phyloP scores from a whole-genome alignment of 2,329 filamentous ascomycete species.

The Dryadomyces quercus-mongolicae region DNA sequence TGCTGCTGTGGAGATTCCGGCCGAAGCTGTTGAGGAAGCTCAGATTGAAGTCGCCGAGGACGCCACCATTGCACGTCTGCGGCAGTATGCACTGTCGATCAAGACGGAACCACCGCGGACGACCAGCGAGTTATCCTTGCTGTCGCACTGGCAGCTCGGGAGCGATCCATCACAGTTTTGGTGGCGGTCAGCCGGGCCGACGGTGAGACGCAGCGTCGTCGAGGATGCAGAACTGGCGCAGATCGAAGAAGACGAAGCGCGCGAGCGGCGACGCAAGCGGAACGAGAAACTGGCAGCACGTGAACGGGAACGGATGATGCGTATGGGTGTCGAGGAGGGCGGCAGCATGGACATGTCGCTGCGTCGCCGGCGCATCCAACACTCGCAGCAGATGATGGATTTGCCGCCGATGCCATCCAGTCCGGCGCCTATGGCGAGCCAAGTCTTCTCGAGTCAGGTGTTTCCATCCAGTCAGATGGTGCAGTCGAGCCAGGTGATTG shows the following conservation, averaged over 20 bases:
- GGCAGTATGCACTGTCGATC: constrained; percentile 21
- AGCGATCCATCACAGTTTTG: constrained; percentile 20
- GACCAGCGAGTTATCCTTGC: constrained; percentile 15
- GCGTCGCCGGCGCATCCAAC: constrained; percentile 6
- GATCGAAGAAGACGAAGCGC: constrained; percentile 10
- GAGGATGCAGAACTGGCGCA: constrained; percentile 7
- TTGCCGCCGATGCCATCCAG: constrained; percentile 3
- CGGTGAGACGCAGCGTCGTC: not conserved
- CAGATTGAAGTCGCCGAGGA: constrained; percentile 10
- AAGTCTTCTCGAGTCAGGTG: constrained; percentile 5
- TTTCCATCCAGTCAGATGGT: not conserved
- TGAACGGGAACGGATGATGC: constrained; percentile 13
- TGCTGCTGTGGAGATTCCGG: not conserved
- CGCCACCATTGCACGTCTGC: constrained; percentile 19
- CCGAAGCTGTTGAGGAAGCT: constrained; percentile 8
- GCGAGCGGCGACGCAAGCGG: constrained; percentile 15
- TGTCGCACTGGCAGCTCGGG: constrained; percentile 24
- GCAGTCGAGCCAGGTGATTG: constrained; percentile 20
- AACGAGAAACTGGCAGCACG: constrained; percentile 15
- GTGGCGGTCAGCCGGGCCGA: constrained; percentile 13
- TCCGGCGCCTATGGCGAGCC: constrained; percentile 4
- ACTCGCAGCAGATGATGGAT: constrained; percentile 1
- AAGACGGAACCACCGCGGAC: constrained; percentile 15
- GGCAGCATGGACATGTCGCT: not conserved
- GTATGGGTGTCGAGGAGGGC: not conserved